Evolutionary conservation across 164 flowering plant genomes (phyloP).

Genomic region (Taxillus chinensis): DNA sequence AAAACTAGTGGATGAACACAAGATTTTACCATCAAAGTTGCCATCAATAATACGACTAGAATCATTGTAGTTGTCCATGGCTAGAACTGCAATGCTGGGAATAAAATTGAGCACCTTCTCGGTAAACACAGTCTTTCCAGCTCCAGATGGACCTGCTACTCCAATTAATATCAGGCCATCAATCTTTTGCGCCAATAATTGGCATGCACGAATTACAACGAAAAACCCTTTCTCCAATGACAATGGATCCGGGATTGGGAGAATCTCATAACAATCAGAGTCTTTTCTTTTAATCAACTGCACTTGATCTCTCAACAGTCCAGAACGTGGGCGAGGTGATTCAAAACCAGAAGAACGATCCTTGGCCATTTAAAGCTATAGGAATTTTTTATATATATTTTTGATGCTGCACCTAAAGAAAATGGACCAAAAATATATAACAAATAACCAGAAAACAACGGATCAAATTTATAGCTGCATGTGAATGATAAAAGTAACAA

Average conservation of each 20-base stretch:
- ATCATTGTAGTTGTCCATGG: constrained; percentile 6
- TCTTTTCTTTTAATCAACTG: constrained; percentile 1
- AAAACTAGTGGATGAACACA: background rate
- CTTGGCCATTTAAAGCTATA: background rate
- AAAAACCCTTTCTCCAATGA: constrained; percentile 6
- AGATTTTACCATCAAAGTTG: constrained; percentile 5
- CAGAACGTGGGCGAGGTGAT: constrained; percentile 2
- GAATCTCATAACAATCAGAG: background rate
- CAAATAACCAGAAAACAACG: too few species aligned
- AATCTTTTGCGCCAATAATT: constrained; percentile 3
- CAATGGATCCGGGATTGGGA: background rate
- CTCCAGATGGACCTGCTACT: constrained; percentile 6
- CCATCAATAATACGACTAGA: constrained; percentile 6
- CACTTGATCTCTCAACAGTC: constrained; percentile 4
- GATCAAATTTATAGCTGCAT: too few species aligned
- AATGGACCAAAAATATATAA: too few species aligned
- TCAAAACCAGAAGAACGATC: background rate
- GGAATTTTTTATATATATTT: background rate
- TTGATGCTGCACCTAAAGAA: background rate
- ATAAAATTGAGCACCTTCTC: constrained; percentile 5
- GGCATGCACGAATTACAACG: constrained; percentile 6
- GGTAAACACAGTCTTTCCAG: constrained; percentile 5
- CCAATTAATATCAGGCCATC: constrained; percentile 3
- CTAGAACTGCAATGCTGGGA: constrained; percentile 1
- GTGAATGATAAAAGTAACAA: too few species aligned